Conservation (phyloP, 257 asterid species). For the Verbascum thapsus region DNA sequence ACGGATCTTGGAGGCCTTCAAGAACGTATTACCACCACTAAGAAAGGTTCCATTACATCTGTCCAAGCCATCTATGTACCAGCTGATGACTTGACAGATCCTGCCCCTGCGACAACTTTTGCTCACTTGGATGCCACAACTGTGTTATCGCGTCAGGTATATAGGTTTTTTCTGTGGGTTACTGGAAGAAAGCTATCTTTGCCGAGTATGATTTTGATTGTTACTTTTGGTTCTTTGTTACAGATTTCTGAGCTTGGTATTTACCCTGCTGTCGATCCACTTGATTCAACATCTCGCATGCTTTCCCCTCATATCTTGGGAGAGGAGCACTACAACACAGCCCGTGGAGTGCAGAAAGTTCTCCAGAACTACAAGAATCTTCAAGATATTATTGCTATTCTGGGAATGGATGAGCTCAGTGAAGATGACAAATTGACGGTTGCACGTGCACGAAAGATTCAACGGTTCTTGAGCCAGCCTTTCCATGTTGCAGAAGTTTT, state of each 20-base stretch:
- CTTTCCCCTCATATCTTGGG: conserved; percentile 98
- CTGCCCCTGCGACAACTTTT: conserved; percentile 98
- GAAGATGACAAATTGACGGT: conserved; percentile 98
- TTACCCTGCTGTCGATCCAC: conserved; percentile 98
- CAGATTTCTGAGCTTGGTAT: conserved; percentile 99
- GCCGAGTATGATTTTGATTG: not conserved
- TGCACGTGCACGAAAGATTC: conserved; percentile 96
- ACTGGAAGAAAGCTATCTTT: not conserved
- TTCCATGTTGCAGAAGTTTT: conserved; percentile 99
- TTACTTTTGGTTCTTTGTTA: conserved; percentile 15
- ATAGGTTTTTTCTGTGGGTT: conserved; percentile 7
- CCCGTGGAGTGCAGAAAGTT: conserved; percentile 99
- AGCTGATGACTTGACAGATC: conserved; percentile 99
- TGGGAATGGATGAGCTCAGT: conserved; percentile 99
- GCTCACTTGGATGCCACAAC: conserved; percentile 99
- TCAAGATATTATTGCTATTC: conserved; percentile 97
- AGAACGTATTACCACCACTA: conserved; percentile 97
- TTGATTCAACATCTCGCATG: conserved; percentile 98
- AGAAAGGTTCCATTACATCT: conserved; percentile 95
- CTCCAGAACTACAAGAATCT: conserved; percentile 97
- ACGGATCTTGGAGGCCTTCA: conserved; percentile 99
- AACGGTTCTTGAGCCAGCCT: conserved; percentile 91
- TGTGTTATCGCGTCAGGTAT: conserved; percentile 89
- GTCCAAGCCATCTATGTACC: conserved; percentile 99
- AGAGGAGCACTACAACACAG: conserved; percentile 91